Evolutionary conservation across 352 stramenopile genomes (phyloP).

Genomic region (Phytophthora agathidicida): DNA sequence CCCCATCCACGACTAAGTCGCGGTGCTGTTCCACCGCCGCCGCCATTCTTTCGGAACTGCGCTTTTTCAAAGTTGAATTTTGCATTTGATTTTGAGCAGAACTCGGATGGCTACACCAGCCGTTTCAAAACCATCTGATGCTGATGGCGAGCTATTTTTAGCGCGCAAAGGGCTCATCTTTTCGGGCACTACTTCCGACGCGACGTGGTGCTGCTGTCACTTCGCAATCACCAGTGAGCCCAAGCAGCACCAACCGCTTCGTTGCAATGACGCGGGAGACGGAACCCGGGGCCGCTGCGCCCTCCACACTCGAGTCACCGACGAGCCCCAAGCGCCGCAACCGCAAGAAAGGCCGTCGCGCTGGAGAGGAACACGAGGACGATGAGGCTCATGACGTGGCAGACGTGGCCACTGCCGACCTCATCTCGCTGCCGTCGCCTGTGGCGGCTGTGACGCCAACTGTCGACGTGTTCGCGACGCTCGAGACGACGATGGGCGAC

Average conservation of each 20-base stretch:
- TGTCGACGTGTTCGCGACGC: constrained; percentile 21
- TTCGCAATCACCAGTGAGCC: constrained; percentile 17
- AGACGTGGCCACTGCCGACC: constrained; percentile 22
- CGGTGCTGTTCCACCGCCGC: constrained; percentile 43
- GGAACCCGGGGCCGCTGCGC: constrained; percentile 7
- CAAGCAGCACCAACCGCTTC: not conserved
- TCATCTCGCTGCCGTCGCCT: constrained; percentile 55
- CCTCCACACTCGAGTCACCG: constrained; percentile 15
- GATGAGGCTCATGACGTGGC: constrained; percentile 2
- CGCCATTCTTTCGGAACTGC: constrained; percentile 12
- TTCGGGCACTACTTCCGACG: too few species aligned
- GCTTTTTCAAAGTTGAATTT: constrained; percentile 20
- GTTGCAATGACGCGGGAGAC: constrained; percentile 33
- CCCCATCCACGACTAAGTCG: constrained; percentile 57
- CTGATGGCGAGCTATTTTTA: constrained; percentile 22
- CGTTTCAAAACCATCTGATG: constrained; percentile 29
- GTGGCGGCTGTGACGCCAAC: constrained; percentile 20
- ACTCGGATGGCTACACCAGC: constrained; percentile 2
- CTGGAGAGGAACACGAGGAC: not conserved
- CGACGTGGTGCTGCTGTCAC: too few species aligned
- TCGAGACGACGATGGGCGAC: constrained; percentile 9
- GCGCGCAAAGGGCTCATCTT: constrained; percentile 1
- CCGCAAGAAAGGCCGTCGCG: constrained; percentile 26
- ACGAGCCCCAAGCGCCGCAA: constrained; percentile 27
- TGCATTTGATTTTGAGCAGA: constrained; percentile 1